phyloP scores from a whole-genome alignment of 2,329 filamentous ascomycete species.

The Calonectria fujianensis region DNA sequence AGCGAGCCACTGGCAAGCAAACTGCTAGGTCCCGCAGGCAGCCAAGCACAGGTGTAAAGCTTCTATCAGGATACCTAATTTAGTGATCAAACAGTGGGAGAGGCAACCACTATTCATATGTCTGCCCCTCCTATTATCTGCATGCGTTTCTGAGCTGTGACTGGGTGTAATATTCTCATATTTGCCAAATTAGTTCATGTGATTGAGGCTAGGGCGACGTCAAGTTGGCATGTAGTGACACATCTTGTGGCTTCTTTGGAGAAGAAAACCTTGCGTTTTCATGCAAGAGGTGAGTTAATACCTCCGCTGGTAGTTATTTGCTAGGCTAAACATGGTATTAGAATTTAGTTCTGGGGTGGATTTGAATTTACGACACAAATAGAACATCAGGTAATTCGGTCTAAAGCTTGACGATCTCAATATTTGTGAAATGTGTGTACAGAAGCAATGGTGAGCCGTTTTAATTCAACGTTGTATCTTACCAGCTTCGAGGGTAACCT shows the following conservation, averaged over 20 bases:
- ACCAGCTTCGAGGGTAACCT: background rate
- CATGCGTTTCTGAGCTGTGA: background rate
- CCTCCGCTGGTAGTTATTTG: background rate
- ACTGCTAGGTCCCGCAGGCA: slow-evolving; percentile 17
- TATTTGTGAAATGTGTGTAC: background rate
- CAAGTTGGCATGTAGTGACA: background rate
- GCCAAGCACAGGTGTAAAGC: background rate
- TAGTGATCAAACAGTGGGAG: background rate
- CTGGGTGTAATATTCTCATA: background rate
- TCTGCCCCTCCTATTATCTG: background rate
- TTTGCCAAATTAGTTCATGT: background rate
- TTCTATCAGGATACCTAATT: background rate
- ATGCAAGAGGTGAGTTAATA: background rate
- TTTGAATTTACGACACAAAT: background rate
- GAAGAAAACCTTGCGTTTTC: background rate
- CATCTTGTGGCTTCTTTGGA: background rate
- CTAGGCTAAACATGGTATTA: too few relatives aligned
- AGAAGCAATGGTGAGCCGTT: background rate
- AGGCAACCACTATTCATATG: background rate
- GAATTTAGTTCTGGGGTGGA: background rate
- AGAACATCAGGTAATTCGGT: background rate
- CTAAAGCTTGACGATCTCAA: background rate
- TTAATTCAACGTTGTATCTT: background rate
- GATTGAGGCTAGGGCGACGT: background rate
- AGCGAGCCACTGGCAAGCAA: slow-evolving; percentile 43